These are phyloP conservation scores for Cryptomeria japonica DNA, from an alignment of 75 land plant species.

Conservation along the genomic window DNA sequence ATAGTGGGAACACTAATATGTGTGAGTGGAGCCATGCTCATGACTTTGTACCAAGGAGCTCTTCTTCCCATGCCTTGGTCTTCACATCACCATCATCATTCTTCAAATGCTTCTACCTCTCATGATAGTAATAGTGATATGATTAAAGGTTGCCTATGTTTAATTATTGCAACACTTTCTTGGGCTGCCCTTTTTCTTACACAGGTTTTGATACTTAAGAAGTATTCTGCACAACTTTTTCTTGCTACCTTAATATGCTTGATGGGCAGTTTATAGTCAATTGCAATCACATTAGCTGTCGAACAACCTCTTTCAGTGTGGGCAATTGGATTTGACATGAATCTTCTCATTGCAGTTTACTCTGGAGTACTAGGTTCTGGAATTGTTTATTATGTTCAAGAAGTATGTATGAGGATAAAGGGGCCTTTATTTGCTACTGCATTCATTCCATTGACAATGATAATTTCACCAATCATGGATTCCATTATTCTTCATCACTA, in stretches of 20 bases:
- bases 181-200: slow-evolving; percentile 32
- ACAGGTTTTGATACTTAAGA: slow-evolving; percentile 27
- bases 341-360: slow-evolving; percentile 40
- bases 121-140: slow-evolving; percentile 16
- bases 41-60: slow-evolving; percentile 60
- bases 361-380: no score
- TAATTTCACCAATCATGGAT: no score
- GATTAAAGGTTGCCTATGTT: slow-evolving; percentile 30
- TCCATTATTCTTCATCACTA: no score
- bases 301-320: slow-evolving; percentile 29
- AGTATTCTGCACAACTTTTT: slow-evolving; percentile 38
- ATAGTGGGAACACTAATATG: neutral
- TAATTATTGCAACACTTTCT: slow-evolving; percentile 21
- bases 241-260: slow-evolving; percentile 39
- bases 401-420: no score
- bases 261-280: slow-evolving; percentile 33
- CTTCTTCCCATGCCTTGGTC: slow-evolving; percentile 27
- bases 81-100: neutral
- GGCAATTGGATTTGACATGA: slow-evolving; percentile 46
- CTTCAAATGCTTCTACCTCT: neutral
- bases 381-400: no score
- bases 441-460: no score
- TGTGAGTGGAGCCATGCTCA: slow-evolving; percentile 46
- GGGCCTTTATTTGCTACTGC: no score
- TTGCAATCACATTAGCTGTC: slow-evolving; percentile 25